Conservation (phyloP, 441 rosid genomes). For the Pelargonium australe region DNA sequence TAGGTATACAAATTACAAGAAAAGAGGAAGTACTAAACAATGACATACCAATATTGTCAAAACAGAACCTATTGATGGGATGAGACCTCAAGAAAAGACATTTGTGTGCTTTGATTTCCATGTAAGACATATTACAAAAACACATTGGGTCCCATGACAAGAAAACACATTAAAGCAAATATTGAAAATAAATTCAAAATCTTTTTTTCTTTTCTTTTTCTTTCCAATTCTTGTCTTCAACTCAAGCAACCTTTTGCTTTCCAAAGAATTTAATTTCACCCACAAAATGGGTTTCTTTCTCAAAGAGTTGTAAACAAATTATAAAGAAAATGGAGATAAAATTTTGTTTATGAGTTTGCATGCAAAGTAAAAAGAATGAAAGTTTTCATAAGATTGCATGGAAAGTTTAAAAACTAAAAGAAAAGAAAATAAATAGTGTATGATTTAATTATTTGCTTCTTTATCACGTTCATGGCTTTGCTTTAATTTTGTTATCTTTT, state of each 20-base stretch:
- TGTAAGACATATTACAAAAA: conserved; percentile 35
- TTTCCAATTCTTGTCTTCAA: conserved; percentile 23
- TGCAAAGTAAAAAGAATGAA: conserved; percentile 3
- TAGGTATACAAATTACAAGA: not conserved
- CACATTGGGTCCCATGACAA: conserved; percentile 33
- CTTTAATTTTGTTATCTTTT: not conserved
- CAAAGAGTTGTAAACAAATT: not conserved
- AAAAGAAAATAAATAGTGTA: not conserved
- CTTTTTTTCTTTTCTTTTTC: not conserved
- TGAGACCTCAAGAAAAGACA: conserved; percentile 13
- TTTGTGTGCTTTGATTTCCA: conserved; percentile 24
- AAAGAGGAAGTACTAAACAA: conserved; percentile 1
- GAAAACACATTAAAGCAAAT: conserved; percentile 36
- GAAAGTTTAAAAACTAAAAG: not conserved
- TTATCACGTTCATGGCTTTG: conserved; percentile 13
- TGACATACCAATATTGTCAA: conserved; percentile 14
- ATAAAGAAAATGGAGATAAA: not conserved
- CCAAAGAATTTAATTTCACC: conserved; percentile 17
- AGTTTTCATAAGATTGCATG: conserved; percentile 1
- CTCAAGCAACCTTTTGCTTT: conserved; percentile 39
- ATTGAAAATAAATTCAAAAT: conserved; percentile 27
- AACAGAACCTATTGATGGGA: conserved; percentile 8
- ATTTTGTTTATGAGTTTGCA: not conserved
- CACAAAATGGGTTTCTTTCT: not conserved
- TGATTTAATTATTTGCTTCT: conserved; percentile 9